Evolutionary conservation across 306 rosid species (phyloP).

Genomic region (Citrullus mucosospermus): DNA sequence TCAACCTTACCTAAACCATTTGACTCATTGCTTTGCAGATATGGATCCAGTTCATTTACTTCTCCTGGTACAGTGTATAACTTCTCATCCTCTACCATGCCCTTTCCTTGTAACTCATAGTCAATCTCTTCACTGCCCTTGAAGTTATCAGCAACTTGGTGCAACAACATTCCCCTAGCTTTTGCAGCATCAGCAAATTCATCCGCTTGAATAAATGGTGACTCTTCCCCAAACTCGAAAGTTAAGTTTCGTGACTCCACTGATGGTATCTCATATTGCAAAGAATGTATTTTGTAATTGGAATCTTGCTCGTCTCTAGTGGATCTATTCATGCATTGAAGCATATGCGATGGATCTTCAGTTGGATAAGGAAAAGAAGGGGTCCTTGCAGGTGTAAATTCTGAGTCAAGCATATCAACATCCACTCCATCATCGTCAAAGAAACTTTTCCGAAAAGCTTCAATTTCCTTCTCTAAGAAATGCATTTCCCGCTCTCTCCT

Average conservation of each 20-base stretch:
- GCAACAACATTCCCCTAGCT: constrained; percentile 7
- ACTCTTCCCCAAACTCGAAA: constrained; percentile 20
- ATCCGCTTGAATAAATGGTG: constrained; percentile 7
- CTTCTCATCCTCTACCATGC: constrained; percentile 10
- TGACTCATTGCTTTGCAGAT: background rate
- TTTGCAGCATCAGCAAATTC: constrained; percentile 8
- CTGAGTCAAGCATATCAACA: constrained; percentile 17
- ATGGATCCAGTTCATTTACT: background rate
- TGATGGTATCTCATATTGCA: constrained; percentile 17
- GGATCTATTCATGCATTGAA: background rate
- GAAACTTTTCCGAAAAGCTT: constrained; percentile 23
- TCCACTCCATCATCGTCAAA: constrained; percentile 15
- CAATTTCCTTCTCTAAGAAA: constrained; percentile 34
- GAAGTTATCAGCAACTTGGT: constrained; percentile 3
- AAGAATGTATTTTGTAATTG: constrained; percentile 6
- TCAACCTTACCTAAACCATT: constrained; percentile 10
- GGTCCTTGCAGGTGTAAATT: constrained; percentile 3
- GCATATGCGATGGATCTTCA: constrained; percentile 13
- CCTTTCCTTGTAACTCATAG: constrained; percentile 11
- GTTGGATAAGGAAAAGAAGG: background rate
- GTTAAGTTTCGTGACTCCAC: constrained; percentile 8
- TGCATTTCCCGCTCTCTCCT: constrained; percentile 45
- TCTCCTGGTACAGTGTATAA: background rate
- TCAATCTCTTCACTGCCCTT: background rate
- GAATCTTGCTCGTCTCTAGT: constrained; percentile 6